Conservation (phyloP, 768 basidiomycete species). For the Lactifluus subvellereus region DNA sequence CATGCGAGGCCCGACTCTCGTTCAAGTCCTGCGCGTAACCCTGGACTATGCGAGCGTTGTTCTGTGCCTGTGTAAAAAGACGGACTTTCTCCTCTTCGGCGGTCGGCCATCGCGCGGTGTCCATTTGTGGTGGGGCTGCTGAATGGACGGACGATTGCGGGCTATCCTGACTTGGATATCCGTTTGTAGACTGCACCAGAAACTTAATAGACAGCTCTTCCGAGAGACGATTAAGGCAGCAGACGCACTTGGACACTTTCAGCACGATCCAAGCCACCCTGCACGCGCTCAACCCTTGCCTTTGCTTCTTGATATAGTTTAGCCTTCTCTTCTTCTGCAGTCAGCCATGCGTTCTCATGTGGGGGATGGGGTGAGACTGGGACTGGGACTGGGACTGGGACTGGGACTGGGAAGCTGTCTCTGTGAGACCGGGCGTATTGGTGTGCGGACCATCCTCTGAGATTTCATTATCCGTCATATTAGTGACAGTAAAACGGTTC, state of each 20-base stretch:
- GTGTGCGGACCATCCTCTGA: conserved; percentile 41
- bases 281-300: conserved; percentile 36
- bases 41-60: conserved; percentile 56
- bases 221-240: neutral
- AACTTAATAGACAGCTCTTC: neutral
- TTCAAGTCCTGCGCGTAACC: conserved; percentile 32
- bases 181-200: conserved; percentile 2
- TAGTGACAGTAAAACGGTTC: conserved; percentile 39
- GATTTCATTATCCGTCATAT: conserved; percentile 34
- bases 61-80: conserved; percentile 65
- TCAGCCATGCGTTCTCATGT: conserved; percentile 23
- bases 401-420: neutral
- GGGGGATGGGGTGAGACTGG: neutral
- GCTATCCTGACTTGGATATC: conserved; percentile 14
- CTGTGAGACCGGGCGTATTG: conserved; percentile 14
- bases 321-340: conserved; percentile 45
- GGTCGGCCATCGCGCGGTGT: conserved; percentile 44
- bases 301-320: conserved; percentile 37
- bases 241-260: conserved; percentile 28
- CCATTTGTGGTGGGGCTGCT: conserved; percentile 3
- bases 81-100: conserved; percentile 74
- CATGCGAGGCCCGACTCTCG: conserved; percentile 26
- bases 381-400: neutral
- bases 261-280: conserved; percentile 31
- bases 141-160: conserved; percentile 26